Evolutionary conservation across 31 red algal species (phyloP).

Genomic region (Porphyra umbilicalis): DNA sequence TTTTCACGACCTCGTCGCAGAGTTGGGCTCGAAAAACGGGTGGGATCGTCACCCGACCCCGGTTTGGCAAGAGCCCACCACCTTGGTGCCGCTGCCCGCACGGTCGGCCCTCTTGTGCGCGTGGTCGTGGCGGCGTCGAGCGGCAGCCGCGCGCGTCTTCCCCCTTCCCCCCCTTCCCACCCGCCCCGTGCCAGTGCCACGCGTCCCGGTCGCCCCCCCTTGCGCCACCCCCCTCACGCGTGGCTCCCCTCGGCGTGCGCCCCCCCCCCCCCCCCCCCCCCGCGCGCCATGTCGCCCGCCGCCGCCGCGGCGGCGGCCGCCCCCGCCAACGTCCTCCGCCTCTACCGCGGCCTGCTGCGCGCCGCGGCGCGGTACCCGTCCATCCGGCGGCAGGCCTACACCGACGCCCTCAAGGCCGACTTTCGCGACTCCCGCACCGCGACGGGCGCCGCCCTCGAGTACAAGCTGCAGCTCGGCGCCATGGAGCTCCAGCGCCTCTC

Average conservation of each 20-base stretch:
- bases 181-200: slow-evolving; percentile 5
- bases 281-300: background rate
- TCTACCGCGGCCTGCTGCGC: background rate
- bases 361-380: background rate
- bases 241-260: background rate
- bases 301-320: background rate
- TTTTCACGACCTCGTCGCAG: background rate
- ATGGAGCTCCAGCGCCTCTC: background rate
- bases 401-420: background rate
- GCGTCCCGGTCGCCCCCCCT: slow-evolving; percentile 11
- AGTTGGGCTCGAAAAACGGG: background rate
- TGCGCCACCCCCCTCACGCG: background rate
- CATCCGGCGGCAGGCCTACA: background rate
- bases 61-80: no score
- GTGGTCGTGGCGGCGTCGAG: background rate
- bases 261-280: background rate
- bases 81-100: background rate
- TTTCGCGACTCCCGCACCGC: background rate
- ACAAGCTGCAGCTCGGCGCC: background rate
- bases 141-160: background rate
- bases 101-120: background rate
- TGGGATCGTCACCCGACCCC: background rate
- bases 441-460: background rate
- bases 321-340: background rate
- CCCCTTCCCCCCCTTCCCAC: background rate